These are phyloP conservation scores for Jatropha multifida DNA, from an alignment of 441 rosid genomes.

Conservation along the genomic window DNA sequence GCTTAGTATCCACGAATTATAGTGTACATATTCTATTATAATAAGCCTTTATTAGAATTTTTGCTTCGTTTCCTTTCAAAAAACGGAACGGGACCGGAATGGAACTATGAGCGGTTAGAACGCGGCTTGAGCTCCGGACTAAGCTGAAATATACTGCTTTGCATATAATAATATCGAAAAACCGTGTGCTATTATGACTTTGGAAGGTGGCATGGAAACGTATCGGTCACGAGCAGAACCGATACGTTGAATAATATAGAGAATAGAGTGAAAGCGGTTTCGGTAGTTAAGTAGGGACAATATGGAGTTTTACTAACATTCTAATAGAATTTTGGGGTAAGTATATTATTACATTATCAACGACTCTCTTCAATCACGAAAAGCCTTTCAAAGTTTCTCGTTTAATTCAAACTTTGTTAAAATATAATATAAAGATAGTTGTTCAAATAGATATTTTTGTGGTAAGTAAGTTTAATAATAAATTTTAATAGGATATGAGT, in stretches of 20 bases:
- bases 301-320: not conserved
- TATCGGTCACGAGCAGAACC: constrained; percentile 41
- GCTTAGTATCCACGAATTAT: not conserved
- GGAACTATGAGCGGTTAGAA: constrained; percentile 28
- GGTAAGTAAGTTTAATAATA: too few species aligned
- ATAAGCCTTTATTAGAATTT: too few species aligned
- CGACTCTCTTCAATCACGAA: too few species aligned
- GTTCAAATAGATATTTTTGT: too few species aligned
- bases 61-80: too few species aligned
- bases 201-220: constrained; percentile 41
- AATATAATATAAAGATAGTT: too few species aligned
- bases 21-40: too few species aligned
- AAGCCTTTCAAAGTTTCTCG: too few species aligned
- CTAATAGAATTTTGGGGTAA: not conserved
- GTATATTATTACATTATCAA: too few species aligned
- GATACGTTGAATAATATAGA: constrained; percentile 17
- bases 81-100: constrained; percentile 14
- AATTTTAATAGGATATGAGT: too few species aligned
- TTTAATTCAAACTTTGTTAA: too few species aligned
- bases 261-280: constrained; percentile 21
- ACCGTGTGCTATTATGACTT: constrained; percentile 27
- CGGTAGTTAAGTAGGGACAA: constrained; percentile 6
- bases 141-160: constrained; percentile 2
- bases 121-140: constrained; percentile 30
- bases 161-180: not conserved